phyloP scores from a whole-genome alignment of 768 basidiomycete species.

The Psilocybe subaeruginosa region DNA sequence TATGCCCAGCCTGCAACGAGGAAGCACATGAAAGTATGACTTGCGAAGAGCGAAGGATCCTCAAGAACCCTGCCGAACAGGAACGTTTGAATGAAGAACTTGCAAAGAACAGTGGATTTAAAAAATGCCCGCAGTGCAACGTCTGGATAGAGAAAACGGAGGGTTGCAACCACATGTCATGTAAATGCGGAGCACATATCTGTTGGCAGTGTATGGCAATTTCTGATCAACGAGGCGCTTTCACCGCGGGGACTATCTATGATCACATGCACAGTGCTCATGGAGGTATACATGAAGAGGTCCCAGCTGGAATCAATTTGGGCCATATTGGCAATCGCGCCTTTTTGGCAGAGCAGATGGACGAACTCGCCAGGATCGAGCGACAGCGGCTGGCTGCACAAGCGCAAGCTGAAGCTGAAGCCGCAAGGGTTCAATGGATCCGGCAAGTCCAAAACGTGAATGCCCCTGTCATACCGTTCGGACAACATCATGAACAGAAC shows the following conservation, averaged over 20 bases:
- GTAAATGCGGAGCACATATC: slow-evolving; percentile 53
- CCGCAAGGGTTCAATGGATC: too few relatives aligned
- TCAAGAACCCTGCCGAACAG: slow-evolving; percentile 39
- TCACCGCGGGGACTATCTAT: background rate
- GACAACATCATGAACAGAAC: background rate
- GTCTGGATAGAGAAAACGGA: slow-evolving; percentile 50
- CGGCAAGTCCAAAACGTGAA: too few relatives aligned
- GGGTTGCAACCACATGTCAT: slow-evolving; percentile 60
- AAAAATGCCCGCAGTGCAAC: slow-evolving; percentile 49
- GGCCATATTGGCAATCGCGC: background rate
- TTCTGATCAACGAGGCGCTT: slow-evolving; percentile 20
- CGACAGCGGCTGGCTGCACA: slow-evolving; percentile 5
- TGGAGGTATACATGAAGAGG: slow-evolving; percentile 17
- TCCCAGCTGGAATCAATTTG: slow-evolving; percentile 5
- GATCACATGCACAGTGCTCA: slow-evolving; percentile 29
- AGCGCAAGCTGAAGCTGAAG: background rate
- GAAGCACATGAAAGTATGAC: slow-evolving; percentile 55
- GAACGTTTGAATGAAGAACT: slow-evolving; percentile 45
- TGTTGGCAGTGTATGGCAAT: slow-evolving; percentile 56
- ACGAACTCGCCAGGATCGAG: slow-evolving; percentile 13
- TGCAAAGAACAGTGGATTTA: slow-evolving; percentile 39
- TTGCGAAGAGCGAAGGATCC: slow-evolving; percentile 41
- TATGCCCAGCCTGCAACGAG: slow-evolving; percentile 52
- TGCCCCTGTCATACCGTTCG: too few relatives aligned
- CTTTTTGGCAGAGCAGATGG: slow-evolving; percentile 12